These are phyloP conservation scores for Mycena belliarum DNA, from an alignment of 768 basidiomycete genomes.

Conservation along the genomic window DNA sequence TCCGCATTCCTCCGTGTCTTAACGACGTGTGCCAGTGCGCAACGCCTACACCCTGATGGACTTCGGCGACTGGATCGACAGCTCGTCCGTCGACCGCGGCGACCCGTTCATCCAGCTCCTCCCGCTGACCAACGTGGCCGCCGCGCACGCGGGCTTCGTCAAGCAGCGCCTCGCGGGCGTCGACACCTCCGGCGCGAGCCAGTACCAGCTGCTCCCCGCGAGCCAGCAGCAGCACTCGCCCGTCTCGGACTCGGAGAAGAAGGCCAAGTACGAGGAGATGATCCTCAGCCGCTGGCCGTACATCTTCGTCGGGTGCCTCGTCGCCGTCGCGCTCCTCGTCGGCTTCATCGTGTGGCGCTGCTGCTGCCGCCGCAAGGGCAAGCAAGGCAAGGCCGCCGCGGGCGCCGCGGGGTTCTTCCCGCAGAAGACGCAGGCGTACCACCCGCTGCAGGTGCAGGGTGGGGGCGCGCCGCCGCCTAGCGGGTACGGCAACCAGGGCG, in stretches of 20 bases:
- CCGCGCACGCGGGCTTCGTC: conserved; percentile 41
- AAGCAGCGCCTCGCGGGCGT: conserved; percentile 33
- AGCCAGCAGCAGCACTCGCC: conserved; percentile 27
- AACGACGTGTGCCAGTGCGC: conserved; percentile 46
- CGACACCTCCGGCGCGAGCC: conserved; percentile 41
- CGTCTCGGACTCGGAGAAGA: conserved; percentile 62
- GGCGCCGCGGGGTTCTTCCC: conserved; percentile 18
- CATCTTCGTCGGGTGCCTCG: conserved; percentile 62
- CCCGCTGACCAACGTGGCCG: conserved; percentile 49
- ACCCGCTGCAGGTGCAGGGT: conserved; percentile 20
- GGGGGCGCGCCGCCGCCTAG: neutral
- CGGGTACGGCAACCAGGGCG: too few relatives aligned
- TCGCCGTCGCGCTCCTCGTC: conserved; percentile 45
- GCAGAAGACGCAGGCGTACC: conserved; percentile 21
- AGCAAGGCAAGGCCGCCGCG: conserved; percentile 1
- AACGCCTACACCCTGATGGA: conserved; percentile 66
- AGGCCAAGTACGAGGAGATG: conserved; percentile 62
- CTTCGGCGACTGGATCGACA: conserved; percentile 62
- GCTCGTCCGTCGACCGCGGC: conserved; percentile 34
- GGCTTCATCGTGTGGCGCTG: conserved; percentile 42
- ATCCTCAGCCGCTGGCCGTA: conserved; percentile 72
- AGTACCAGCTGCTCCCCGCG: conserved; percentile 49
- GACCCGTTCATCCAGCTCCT: conserved; percentile 66
- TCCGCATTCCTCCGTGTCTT: neutral
- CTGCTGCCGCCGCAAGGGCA: conserved; percentile 45